These are phyloP conservation scores for Selenicereus undatus DNA, from an alignment of 148 eudicot species.

Conservation along the genomic window DNA sequence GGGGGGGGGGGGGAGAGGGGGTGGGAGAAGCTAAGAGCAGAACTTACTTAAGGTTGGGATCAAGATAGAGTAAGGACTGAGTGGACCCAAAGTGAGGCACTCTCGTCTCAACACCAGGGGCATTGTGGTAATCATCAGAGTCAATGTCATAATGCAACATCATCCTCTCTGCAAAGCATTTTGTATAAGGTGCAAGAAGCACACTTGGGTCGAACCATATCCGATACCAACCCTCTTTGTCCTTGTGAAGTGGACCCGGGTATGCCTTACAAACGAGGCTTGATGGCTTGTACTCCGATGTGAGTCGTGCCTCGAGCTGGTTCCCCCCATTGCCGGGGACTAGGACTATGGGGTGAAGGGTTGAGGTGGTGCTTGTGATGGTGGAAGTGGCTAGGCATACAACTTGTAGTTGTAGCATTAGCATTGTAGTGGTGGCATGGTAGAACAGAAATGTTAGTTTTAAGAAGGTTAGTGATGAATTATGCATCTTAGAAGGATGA, in stretches of 20 bases:
- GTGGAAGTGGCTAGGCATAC: constrained; percentile 15
- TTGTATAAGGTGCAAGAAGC: constrained; percentile 59
- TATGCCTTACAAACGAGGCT: constrained; percentile 59
- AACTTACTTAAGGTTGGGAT: constrained; percentile 73
- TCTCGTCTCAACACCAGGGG: constrained; percentile 87
- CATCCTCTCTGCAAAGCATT: constrained; percentile 79
- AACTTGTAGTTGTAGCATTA: constrained; percentile 4
- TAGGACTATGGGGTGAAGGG: constrained; percentile 59
- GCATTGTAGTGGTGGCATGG: neutral
- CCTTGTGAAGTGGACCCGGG: constrained; percentile 37
- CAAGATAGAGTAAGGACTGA: constrained; percentile 59
- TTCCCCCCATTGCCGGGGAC: constrained; percentile 92
- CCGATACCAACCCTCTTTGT: constrained; percentile 78
- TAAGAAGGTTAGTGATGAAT: neutral
- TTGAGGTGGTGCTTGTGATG: constrained; percentile 18
- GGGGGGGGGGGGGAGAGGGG: neutral
- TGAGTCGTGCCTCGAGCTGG: constrained; percentile 77
- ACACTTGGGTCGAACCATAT: constrained; percentile 84
- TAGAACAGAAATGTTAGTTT: neutral
- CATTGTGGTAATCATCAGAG: constrained; percentile 68
- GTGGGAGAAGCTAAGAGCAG: neutral
- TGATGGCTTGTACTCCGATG: constrained; percentile 54
- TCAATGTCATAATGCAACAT: constrained; percentile 58
- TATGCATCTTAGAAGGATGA: neutral
- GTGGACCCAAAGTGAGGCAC: constrained; percentile 65